Base-by-base conservation (phyloP, 805 yeast species). In the Candida chauliodis region DNA sequence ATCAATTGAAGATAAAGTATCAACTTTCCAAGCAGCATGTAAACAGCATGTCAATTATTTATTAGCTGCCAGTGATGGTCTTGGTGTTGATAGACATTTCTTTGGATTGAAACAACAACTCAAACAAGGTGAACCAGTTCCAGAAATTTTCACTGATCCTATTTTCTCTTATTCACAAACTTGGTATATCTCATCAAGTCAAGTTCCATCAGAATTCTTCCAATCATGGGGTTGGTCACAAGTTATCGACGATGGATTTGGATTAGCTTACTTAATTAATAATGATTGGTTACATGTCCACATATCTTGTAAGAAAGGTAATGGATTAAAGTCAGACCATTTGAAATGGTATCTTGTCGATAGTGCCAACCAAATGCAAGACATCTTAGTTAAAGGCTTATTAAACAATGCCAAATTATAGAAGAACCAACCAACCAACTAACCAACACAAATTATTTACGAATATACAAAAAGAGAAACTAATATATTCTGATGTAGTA, bases 141-240 rank as follows among this genome's bases (percentile, higher is more conserved):
- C 90, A 19, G 82, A 65, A 6, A 62, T 91, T 34, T 89, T 81
- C 72, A 58, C 69, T 16, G 95, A 91, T 61, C 85, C 95, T 10
- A 68, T 86, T 47, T 87, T 75, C 58, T 60, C 68, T 34, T 91
- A 87, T 67, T 81, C 95, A 5, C 68, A 79, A 22, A 77, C 85
- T 32, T 91, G 99, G 99, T 81, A 75, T 59, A 60, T 91, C 37
- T 84, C 95, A 14, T 79, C 96, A 2, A 88, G 96, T 1, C 98
- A 91, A 63, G 72, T 91, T 48, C 84, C 93, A 7, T 84, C 95
- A 4, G 72, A 67, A 47, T 71, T 71, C 61, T 86, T 88, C 64
- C 88, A 88, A 58, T 90, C 95, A 31, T 91, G 90, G 73, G 99
- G 99, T 23, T 91, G 89, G 87, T 78, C 96, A 14, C 95, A 95